Percentiles rank a stretch among this genome's conserved stretches.
Conservation (phyloP, 106 monocot species). For the Chionographis japonica region DNA sequence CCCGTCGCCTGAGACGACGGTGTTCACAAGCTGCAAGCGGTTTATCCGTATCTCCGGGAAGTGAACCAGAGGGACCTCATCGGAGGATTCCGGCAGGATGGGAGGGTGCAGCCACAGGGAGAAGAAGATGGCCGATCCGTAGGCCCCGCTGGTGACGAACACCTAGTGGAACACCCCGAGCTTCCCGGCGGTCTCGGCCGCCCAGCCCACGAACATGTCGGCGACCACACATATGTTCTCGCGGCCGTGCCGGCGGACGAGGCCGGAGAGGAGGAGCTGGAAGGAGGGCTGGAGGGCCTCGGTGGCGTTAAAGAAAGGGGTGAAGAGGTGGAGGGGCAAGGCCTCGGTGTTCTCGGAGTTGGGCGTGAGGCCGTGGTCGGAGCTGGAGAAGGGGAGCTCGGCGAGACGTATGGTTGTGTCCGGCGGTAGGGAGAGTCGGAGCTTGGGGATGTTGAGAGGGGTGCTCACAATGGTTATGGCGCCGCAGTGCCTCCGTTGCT, state of each 20-base stretch:
- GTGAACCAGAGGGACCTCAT: constrained; percentile 24
- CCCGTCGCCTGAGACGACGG: constrained; percentile 6
- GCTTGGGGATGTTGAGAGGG: constrained; percentile 20
- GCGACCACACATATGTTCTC: constrained; percentile 14
- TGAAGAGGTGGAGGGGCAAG: constrained; percentile 5
- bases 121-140: constrained; percentile 17
- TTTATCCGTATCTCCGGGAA: constrained; percentile 26
- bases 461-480: constrained; percentile 33
- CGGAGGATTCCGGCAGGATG: constrained; percentile 3
- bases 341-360: constrained; percentile 17
- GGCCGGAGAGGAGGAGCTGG: constrained; percentile 10
- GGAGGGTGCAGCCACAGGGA: constrained; percentile 27
- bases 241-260: not conserved
- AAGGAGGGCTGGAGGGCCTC: constrained; percentile 23
- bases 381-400: constrained; percentile 15
- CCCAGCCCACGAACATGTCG: constrained; percentile 31
- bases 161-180: constrained; percentile 21
- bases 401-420: constrained; percentile 1
- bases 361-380: constrained; percentile 20
- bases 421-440: constrained; percentile 4
- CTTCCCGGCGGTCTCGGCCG: constrained; percentile 14
- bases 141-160: constrained; percentile 20
- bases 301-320: constrained; percentile 15
- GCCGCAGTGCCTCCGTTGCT: constrained; percentile 2
- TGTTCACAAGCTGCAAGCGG: constrained; percentile 25